Percentiles rank a stretch among this genome's conserved stretches.
Evolutionary conservation across 345 rosid species (phyloP).

Genomic region (Salix exigua): DNA sequence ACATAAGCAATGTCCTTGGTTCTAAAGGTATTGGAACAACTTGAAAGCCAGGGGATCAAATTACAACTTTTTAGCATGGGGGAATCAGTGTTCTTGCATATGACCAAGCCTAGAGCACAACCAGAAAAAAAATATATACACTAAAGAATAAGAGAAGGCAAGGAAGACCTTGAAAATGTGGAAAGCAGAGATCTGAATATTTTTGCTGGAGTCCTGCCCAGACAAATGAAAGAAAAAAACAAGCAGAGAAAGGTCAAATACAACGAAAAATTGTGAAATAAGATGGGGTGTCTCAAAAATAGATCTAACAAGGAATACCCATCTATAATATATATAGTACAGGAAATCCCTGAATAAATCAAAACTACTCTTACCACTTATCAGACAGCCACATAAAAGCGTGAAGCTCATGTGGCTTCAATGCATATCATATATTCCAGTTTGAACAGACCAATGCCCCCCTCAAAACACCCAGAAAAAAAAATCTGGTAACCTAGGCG

Average conservation of each 20-base stretch:
- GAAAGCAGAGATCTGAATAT: conserved; percentile 84
- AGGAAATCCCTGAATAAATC: not conserved
- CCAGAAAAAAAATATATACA: not conserved
- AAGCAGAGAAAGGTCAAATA: not conserved
- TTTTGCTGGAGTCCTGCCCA: conserved; percentile 89
- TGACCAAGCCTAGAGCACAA: not conserved
- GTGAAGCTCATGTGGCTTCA: not conserved
- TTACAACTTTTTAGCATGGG: not conserved
- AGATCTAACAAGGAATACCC: not conserved
- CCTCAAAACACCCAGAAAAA: not conserved
- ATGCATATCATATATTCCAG: not conserved
- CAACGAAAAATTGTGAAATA: not conserved
- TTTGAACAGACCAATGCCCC: not conserved
- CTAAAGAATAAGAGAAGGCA: not conserved
- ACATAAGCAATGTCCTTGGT: not conserved
- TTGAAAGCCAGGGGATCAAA: not conserved
- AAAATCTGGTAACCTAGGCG: not conserved
- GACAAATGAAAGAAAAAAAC: conserved; percentile 8
- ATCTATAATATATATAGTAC: no score
- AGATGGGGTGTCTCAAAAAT: not conserved
- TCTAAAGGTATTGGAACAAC: not conserved
- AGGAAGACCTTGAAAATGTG: conserved; percentile 82
- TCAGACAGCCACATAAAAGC: conserved; percentile 2
- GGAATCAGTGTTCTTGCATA: not conserved
- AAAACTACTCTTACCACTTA: not conserved